These are phyloP conservation scores for Gossypium davidsonii DNA, from an alignment of 441 rosid genomes.

Conservation along the genomic window DNA sequence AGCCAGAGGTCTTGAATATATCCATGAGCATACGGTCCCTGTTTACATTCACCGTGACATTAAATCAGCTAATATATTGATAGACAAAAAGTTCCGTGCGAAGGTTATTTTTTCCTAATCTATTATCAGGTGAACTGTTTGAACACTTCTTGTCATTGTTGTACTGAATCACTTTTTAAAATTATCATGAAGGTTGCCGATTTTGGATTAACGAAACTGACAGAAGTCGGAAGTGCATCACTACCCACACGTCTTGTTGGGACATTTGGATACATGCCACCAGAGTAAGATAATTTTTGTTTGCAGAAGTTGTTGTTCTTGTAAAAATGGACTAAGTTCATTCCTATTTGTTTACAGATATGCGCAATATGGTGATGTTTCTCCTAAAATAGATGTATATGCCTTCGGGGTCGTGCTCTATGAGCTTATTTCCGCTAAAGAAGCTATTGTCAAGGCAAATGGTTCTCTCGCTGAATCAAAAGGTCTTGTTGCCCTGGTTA, in stretches of 20 bases:
- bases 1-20: constrained; percentile 95
- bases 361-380: constrained; percentile 87
- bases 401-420: constrained; percentile 96
- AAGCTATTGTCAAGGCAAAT: constrained; percentile 58
- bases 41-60: constrained; percentile 95
- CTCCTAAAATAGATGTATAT: constrained; percentile 85
- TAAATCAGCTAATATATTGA: constrained; percentile 88
- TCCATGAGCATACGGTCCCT: constrained; percentile 95
- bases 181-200: constrained; percentile 68
- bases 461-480: constrained; percentile 48
- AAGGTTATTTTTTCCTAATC: constrained; percentile 44
- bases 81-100: constrained; percentile 73
- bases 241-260: constrained; percentile 82
- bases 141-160: constrained; percentile 10
- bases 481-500: constrained; percentile 89
- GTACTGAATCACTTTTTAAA: constrained; percentile 9
- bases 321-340: background rate
- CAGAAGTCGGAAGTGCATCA: constrained; percentile 72
- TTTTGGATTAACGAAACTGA: constrained; percentile 85
- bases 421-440: constrained; percentile 90
- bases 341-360: constrained; percentile 41
- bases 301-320: background rate
- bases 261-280: constrained; percentile 99
- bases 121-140: background rate
- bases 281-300: constrained; percentile 55